Evolutionary conservation across 805 yeast genomes (phyloP), one percentile per base, ranked within the genome.

Genomic region (Candida ponderosae): DNA sequence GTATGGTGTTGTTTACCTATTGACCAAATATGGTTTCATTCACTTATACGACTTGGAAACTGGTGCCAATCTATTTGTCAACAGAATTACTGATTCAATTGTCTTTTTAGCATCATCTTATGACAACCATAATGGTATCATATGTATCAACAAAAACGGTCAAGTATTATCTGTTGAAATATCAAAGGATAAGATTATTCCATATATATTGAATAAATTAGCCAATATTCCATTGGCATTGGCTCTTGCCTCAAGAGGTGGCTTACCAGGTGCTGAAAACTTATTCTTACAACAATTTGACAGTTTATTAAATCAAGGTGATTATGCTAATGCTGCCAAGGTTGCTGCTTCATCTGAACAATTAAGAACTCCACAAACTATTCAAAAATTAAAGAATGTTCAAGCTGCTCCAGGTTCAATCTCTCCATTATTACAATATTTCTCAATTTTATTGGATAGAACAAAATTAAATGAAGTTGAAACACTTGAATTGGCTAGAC

Each of bases 1-100:
- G 56, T 93, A 79, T 53, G 97, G 97, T 47, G 76, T 93, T 42
- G 70, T 84, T 44, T 93, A 88, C 62, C 72, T 93, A 48, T 73
- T 93, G 58, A 93, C 98, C 43, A 94, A 94, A 66, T 84, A 84
- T 56, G 98, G 98, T 20, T 93, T 93, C 66, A 88, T 93, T 53
- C 97, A 93, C 62, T 68, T 93, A 53, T 93, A 89, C 62, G 99
- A 93, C 59, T 70, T 86, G 56, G 98, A 89, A 63, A 74, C 90
- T 37, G 97, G 96, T 44, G 74, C 85, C 35, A 87, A 88, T 63
- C 76, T 93, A 59, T 93, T 89, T 63, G 93, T 93, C 59, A 93
- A 93, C 70, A 76, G 98, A 66, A 90, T 93, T 54, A 86, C 97
- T 18, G 89, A 95, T 6, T 96, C 90, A 54, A 89, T 95, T 16